Conservation (phyloP, 768 basidiomycete genomes). For the Kwoniella shandongensis region DNA sequence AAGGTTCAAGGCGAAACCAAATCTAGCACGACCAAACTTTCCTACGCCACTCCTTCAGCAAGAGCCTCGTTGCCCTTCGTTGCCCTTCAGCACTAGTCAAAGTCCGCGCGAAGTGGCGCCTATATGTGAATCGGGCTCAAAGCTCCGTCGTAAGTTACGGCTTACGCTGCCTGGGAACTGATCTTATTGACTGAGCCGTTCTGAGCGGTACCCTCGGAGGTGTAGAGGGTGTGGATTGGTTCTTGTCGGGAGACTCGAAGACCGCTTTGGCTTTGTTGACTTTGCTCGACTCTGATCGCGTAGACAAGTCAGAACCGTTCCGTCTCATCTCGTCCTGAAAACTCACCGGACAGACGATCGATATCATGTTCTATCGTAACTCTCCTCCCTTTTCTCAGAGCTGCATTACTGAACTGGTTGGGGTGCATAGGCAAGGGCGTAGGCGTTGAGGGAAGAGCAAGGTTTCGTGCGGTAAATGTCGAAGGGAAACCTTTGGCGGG, state of each 20-base stretch:
- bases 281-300: constrained; percentile 21
- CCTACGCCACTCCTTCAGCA: too few relatives aligned
- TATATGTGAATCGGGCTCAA: too few relatives aligned
- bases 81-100: too few relatives aligned
- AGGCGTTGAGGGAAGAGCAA: constrained; percentile 38
- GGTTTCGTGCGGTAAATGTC: constrained; percentile 42
- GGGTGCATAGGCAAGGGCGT: constrained; percentile 42
- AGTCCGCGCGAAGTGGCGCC: too few relatives aligned
- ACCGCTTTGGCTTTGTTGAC: constrained; percentile 25
- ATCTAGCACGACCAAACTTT: too few relatives aligned
- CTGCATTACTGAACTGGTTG: constrained; percentile 35
- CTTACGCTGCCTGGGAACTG: constrained; percentile 13
- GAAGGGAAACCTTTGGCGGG: constrained; percentile 26
- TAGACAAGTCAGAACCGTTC: not conserved
- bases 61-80: too few relatives aligned
- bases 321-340: not conserved
- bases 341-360: constrained; percentile 40
- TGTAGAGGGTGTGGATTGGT: constrained; percentile 5
- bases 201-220: constrained; percentile 13
- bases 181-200: constrained; percentile 11
- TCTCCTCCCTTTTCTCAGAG: constrained; percentile 36
- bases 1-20: too few relatives aligned
- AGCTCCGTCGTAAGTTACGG: not conserved
- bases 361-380: constrained; percentile 52
- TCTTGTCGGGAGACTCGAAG: constrained; percentile 27